phyloP scores from a whole-genome alignment of 495 filamentous ascomycete species.

The Penicillium daleae region DNA sequence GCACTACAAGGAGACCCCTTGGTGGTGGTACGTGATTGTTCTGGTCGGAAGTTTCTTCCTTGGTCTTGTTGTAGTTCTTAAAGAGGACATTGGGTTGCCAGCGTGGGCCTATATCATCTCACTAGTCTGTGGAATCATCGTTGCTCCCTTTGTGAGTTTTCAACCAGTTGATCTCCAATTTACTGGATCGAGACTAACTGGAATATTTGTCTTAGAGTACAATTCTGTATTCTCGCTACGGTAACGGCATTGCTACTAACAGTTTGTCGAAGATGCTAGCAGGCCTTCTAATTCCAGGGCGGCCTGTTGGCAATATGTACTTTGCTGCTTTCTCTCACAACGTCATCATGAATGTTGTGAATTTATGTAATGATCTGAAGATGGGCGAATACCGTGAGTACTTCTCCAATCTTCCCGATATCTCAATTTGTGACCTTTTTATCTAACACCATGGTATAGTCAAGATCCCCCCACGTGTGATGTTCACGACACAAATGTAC shows the following conservation, averaged over 20 bases:
- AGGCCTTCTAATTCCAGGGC: constrained; percentile 45
- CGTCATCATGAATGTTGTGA: constrained; percentile 36
- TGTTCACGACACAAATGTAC: constrained; percentile 50
- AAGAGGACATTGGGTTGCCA: constrained; percentile 54
- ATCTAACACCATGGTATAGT: constrained; percentile 18
- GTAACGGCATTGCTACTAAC: constrained; percentile 44
- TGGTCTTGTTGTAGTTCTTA: constrained; percentile 51
- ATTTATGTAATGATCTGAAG: constrained; percentile 40
- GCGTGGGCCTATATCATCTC: constrained; percentile 60
- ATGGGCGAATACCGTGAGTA: constrained; percentile 44
- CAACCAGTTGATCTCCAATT: background rate
- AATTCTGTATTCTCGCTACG: constrained; percentile 39
- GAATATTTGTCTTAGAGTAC: constrained; percentile 23
- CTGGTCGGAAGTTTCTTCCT: constrained; percentile 52
- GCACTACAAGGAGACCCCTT: constrained; percentile 55
- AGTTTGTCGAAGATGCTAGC: constrained; percentile 45
- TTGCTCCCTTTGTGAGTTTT: constrained; percentile 39
- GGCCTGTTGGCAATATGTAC: constrained; percentile 50
- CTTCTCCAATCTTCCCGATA: background rate
- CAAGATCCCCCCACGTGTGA: constrained; percentile 50
- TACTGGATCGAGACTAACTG: background rate
- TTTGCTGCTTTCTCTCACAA: constrained; percentile 47
- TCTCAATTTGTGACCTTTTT: background rate
- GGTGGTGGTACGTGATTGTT: constrained; percentile 57
- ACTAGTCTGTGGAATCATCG: constrained; percentile 31